These are phyloP conservation scores for Cryptococcus sp. DNA, from an alignment of 1,284 basidiomycete genomes.

Conservation along the genomic window DNA sequence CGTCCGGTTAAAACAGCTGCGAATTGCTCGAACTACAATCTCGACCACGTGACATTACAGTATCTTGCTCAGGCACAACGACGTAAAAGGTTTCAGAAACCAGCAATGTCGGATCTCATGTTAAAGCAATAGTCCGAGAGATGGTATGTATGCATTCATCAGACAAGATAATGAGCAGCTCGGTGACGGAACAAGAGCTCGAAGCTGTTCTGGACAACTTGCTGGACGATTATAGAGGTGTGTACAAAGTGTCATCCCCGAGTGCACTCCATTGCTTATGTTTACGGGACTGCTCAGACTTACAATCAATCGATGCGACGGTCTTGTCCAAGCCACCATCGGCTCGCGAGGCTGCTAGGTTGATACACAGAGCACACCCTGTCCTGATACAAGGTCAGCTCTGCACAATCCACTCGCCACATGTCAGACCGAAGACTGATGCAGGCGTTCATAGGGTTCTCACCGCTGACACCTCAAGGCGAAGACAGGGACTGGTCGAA, in stretches of 20 bases:
- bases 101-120: background rate
- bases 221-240: slow-evolving; percentile 21
- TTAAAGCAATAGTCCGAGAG: background rate
- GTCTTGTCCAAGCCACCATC: slow-evolving; percentile 64
- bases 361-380: slow-evolving; percentile 74
- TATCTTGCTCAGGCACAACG: too few species aligned
- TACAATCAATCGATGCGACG: slow-evolving; percentile 50
- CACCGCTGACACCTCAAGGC: slow-evolving; percentile 15
- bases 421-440: slow-evolving; percentile 1
- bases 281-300: slow-evolving; percentile 25
- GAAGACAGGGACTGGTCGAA: slow-evolving; percentile 26
- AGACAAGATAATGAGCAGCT: background rate
- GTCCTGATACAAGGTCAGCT: slow-evolving; percentile 68
- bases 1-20: too few species aligned
- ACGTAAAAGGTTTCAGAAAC: too few species aligned
- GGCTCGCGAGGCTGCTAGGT: slow-evolving; percentile 69
- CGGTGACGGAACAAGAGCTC: background rate
- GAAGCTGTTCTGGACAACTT: slow-evolving; percentile 9
- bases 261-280: slow-evolving; percentile 1
- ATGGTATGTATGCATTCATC: background rate
- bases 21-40: too few species aligned
- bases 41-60: too few species aligned
- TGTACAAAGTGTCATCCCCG: background rate
- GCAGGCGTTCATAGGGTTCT: slow-evolving; percentile 53
- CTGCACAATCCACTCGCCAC: background rate